Evolutionary conservation across 176 grass and related monocot genomes (phyloP), one percentile per base, ranked within the genome.

Genomic region (Rhynchospora tenuis): DNA sequence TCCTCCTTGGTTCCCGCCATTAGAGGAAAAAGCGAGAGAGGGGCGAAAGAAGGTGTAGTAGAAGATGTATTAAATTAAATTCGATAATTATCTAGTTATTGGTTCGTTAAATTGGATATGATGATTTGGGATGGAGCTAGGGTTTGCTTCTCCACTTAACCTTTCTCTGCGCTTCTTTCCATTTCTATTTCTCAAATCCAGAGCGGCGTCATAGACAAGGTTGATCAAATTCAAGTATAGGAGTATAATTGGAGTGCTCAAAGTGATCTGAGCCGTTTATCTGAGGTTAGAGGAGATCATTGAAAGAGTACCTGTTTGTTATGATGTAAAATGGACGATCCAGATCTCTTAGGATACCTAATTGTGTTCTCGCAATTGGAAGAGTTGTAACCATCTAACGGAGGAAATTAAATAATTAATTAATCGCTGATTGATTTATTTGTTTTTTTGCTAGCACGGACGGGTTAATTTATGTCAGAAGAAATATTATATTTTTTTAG

Each of bases 121-220:
- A 47, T 16, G 14, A 45, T 81, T 81, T 52, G 80, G 44, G 17
- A 62, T 23, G 33, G 57, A 63, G 78, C 81, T 94, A 94, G 89
- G 92, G 89, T 91, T 94, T 88, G 59, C 58, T 82, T 82, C 58
- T 48, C 43, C 26, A 17, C 23, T 81, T 80, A 73, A 64, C 28
- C 84, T 84, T 84, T 83, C 31, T 83, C 48, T 6, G 58, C 51
- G 80, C 52, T 82, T 60, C 26, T 59, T 65, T 60, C 62, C 33
- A 64, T 64, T 51, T 58, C 78, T 81, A 85, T 65, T 45, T 84
- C 11, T 78, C 20, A 47, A 47, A 47, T 64, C 61, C 19, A 64
- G 20, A 51, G 79, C 59, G 38, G 31, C 22, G 59, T 44, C 59
- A 45, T 7, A 48, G 79, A 82, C 6, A 17, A 43, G 38, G 11